Base-by-base conservation (phyloP, 441 rosid species). In the Gossypium armourianum region DNA sequence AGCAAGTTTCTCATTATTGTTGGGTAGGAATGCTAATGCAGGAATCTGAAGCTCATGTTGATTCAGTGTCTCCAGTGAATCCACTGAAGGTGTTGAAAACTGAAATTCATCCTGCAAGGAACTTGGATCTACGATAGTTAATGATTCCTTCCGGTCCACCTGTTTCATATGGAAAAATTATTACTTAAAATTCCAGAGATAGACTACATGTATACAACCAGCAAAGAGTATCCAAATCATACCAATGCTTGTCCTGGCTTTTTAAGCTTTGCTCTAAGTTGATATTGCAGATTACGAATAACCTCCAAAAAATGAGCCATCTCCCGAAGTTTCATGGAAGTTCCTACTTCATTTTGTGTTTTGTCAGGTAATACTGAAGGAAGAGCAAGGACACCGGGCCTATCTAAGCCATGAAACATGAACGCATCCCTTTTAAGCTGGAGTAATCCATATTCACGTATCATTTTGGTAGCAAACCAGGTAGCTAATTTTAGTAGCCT, bases 401-500 rank as follows among this genome's bases (percentile, higher is more conserved):
- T 77, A 71, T 76, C 72, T 62, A 75, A 69, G 64, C 83, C 84
- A 68, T 79, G 81, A 52, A 81, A 70, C 58, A 69, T n/a, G 78
- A 73, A 80, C 28, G 81, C 83, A 76, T 81, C 84, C 77, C 75
- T 81, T 80, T 86, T 85, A 71, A 81, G 87, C 82, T 85, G 87
- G 68, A 82, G 82, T 29, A 86, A 75, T 65, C 93, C 97, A 84
- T 83, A 89, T 56, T 79, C 84, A 62, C 83, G 89, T 79, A 95
- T 90, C 88, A 92, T 83, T 80, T 90, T 88, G 80, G 92, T 92
- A 8, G 93, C 86, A 77, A 95, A 92, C 79, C 85, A 75, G 72
- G 97, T 77, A 61, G 90, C 96, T 81, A 91, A 73, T 54, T 83
- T 85, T 67, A 95, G 96, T 78, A 95, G 88, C 91, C 99, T 95